Evolutionary conservation across 768 basidiomycete species (phyloP), one percentile per base, ranked within the genome.

Genomic region (Termitomyces sp.): DNA sequence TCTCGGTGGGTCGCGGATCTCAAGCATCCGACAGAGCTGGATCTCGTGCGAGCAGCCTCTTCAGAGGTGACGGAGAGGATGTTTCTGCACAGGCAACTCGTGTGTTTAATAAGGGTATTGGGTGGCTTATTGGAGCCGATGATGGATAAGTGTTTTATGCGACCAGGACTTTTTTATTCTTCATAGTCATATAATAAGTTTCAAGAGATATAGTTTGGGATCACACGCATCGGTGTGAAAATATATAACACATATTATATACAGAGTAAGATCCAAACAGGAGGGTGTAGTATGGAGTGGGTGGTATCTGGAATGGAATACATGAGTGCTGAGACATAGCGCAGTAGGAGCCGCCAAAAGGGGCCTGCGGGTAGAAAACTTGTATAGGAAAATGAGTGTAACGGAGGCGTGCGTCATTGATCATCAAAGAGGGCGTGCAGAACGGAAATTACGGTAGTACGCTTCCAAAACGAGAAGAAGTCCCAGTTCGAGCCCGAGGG

Each of bases 71-170:
- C 51, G 75, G 75, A 38, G 84, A 81, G 17, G 88, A 89, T 53
- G 85, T 90, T 41, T 83, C 86, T 19, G 69, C 81, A n/a, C 86
- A 88, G 63, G 92, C 92, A 2, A 83, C 85, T 48, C 80, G 87
- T 32, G 92, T 85, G 4, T 70, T 98, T 41, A 90, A 92, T 37
- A 88, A 89, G 65, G 96, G 96, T 8, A 92, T 98, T 52, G 95
- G 95, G 29, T 98, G 96, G 96, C 77, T 98, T 29, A 86, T 98
- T 56, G 96, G 96, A 41, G 90, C 86, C 12, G 94, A 95, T 59
- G 87, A 85, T 47, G 68, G 73, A 62, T 62, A 40, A 58, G 51
- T 25, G 19, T 37, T 34, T 12, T 12, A 10, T 19, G 34, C 34
- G 27, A 41, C 37, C 12, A 40, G 40, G 35, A 51, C 42, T 23